Evolutionary conservation across 768 basidiomycete species (phyloP).

Genomic region (Russula abietina): DNA sequence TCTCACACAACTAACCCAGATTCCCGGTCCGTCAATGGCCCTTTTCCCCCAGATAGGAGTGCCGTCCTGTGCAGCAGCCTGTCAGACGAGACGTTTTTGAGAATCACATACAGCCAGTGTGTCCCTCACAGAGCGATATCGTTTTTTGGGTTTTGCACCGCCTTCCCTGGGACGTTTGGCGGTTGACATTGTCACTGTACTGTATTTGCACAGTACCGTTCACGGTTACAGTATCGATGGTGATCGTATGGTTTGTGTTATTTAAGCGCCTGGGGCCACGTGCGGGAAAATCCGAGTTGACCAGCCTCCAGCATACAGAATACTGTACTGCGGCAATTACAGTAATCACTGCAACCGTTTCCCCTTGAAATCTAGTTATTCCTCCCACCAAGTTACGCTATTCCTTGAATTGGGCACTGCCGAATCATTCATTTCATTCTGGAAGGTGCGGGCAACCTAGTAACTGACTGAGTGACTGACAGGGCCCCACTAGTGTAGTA

Average conservation of each 20-base stretch:
- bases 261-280: too few relatives aligned
- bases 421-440: not conserved
- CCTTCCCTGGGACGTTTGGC: conserved; percentile 5
- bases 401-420: too few relatives aligned
- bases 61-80: conserved; percentile 47
- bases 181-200: conserved; percentile 1
- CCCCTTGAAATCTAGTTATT: too few relatives aligned
- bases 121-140: conserved; percentile 10
- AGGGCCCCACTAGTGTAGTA: not conserved
- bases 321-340: too few relatives aligned
- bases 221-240: too few relatives aligned
- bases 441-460: not conserved
- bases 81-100: not conserved
- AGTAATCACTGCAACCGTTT: too few relatives aligned
- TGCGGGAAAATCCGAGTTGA: too few relatives aligned
- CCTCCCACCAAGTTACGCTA: too few relatives aligned
- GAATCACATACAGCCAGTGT: not conserved
- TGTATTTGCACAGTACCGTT: too few relatives aligned
- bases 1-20: conserved; percentile 82
- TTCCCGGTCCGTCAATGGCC: conserved; percentile 69
- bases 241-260: too few relatives aligned
- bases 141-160: conserved; percentile 7
- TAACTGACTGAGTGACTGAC: too few relatives aligned
- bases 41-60: conserved; percentile 60
- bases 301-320: too few relatives aligned